Conservation (phyloP, 1,284 basidiomycete species). For the Erythrobasidium hasegawianum region DNA sequence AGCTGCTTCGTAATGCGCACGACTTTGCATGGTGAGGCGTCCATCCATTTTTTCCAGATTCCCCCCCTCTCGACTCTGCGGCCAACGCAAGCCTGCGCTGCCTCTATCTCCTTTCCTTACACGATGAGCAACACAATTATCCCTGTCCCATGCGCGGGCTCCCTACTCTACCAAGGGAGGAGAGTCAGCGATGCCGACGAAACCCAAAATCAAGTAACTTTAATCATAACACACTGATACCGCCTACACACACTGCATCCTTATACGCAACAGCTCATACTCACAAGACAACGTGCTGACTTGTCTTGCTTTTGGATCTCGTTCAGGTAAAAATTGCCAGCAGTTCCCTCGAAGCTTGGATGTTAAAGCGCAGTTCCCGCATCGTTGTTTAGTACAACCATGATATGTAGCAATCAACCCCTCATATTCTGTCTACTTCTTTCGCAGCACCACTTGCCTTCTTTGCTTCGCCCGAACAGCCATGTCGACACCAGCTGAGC, state of each 20-base stretch:
- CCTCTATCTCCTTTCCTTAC: neutral
- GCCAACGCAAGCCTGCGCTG: neutral
- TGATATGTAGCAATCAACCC: too few relatives aligned
- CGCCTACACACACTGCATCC: neutral
- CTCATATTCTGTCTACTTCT: too few relatives aligned
- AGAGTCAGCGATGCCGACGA: slow-evolving; percentile 33
- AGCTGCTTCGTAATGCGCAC: too few relatives aligned
- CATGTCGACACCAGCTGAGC: slow-evolving; percentile 10
- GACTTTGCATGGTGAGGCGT: neutral
- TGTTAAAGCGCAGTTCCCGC: too few relatives aligned
- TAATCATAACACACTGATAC: slow-evolving; percentile 30
- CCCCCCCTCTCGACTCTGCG: too few relatives aligned
- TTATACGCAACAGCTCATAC: neutral
- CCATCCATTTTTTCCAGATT: neutral
- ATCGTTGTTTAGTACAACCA: too few relatives aligned
- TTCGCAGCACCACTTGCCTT: neutral
- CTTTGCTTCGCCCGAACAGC: neutral
- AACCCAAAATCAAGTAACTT: slow-evolving; percentile 17
- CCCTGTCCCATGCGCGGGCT: slow-evolving; percentile 31
- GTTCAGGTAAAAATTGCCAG: too few relatives aligned
- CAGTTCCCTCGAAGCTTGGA: too few relatives aligned
- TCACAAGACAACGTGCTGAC: neutral
- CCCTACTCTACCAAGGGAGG: slow-evolving; percentile 5
- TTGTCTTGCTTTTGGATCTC: too few relatives aligned
- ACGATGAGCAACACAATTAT: slow-evolving; percentile 35